Percentiles rank a stretch among this genome's conserved stretches.
phyloP scores from a whole-genome alignment of 768 basidiomycete species.

The Psilocybe cubensis region DNA sequence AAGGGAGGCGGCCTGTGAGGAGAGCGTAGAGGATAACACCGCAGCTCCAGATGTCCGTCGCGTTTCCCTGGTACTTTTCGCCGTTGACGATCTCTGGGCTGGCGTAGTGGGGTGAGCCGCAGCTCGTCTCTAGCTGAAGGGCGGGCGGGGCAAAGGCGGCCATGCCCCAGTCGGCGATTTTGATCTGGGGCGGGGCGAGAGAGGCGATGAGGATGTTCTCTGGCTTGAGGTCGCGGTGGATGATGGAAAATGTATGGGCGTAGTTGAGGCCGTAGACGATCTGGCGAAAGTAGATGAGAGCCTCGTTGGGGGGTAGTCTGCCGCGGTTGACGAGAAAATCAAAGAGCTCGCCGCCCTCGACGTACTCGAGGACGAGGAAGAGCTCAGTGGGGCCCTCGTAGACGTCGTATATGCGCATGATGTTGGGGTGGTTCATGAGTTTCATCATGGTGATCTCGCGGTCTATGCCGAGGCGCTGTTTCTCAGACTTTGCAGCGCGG shows the following conservation, averaged over 20 bases:
- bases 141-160: conserved; percentile 91
- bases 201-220: conserved; percentile 95
- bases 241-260: conserved; percentile 96
- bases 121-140: conserved; percentile 89
- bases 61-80: conserved; percentile 83
- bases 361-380: conserved; percentile 92
- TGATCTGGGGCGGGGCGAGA: conserved; percentile 79
- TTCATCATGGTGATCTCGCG: conserved; percentile 99
- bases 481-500: conserved; percentile 74
- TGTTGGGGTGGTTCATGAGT: conserved; percentile 97
- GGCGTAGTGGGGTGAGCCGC: conserved; percentile 96
- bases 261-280: conserved; percentile 95
- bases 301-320: conserved; percentile 78
- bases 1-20: conserved; percentile 88
- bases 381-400: conserved; percentile 92
- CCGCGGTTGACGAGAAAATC: conserved; percentile 94
- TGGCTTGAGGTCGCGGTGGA: conserved; percentile 97
- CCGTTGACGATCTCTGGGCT: conserved; percentile 96
- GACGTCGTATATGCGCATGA: conserved; percentile 94
- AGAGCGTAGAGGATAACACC: conserved; percentile 93
- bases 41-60: conserved; percentile 96
- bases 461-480: conserved; percentile 85
- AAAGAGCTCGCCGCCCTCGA: conserved; percentile 95
- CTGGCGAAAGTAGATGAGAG: conserved; percentile 92
- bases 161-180: conserved; percentile 99